Evolutionary conservation across 176 grass and related monocot species (phyloP).

Genomic region (Leersia perrieri): DNA sequence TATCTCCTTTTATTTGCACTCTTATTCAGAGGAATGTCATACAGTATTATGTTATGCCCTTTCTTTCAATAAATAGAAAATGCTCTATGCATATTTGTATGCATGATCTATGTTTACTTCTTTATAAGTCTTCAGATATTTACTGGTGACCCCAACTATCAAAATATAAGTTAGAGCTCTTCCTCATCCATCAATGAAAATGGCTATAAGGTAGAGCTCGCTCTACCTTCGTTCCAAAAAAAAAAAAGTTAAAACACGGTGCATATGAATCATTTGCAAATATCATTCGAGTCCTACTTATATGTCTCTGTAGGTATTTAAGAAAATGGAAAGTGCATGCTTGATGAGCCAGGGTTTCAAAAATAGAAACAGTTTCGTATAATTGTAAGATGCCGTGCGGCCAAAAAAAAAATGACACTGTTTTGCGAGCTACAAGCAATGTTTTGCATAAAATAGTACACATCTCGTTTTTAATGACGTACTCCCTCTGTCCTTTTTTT

Average conservation of each 20-base stretch:
- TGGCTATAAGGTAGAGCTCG: too few relatives aligned
- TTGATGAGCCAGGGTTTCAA: neutral
- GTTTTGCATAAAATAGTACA: neutral
- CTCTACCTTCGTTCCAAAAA: too few relatives aligned
- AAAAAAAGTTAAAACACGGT: too few relatives aligned
- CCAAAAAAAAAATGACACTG: neutral
- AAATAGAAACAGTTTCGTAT: neutral
- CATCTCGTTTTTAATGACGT: too few relatives aligned
- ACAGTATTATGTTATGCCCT: neutral
- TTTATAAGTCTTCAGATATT: neutral
- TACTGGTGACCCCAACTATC: neutral
- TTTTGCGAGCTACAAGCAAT: neutral
- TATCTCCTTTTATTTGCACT: neutral
- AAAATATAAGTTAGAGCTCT: conserved; percentile 19
- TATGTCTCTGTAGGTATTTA: neutral
- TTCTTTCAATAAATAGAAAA: neutral
- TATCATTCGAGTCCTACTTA: neutral
- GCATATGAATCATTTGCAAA: neutral
- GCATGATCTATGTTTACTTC: neutral
- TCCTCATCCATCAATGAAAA: too few relatives aligned
- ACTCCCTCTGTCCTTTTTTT: too few relatives aligned
- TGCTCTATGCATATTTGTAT: neutral
- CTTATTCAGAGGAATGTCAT: neutral
- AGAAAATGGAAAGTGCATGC: neutral
- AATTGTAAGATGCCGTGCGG: neutral